Evolutionary conservation across 2,329 filamentous ascomycete species (phyloP).

Genomic region (Colletotrichum sp.): DNA sequence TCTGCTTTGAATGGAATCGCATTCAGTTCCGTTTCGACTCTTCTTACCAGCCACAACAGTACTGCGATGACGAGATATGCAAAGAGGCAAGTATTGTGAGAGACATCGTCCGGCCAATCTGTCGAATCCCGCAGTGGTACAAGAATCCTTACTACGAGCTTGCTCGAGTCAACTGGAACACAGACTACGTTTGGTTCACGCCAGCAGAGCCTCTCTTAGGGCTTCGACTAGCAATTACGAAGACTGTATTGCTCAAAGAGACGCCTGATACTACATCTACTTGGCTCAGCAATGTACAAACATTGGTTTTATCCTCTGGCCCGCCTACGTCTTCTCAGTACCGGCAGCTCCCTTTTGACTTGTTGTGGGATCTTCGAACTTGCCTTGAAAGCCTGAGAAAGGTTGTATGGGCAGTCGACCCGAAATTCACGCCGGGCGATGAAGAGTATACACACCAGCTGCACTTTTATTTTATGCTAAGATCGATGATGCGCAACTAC

Average conservation of each 20-base stretch:
- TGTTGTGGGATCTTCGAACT: neutral
- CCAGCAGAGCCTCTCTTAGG: neutral
- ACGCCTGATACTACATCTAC: neutral
- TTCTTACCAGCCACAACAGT: neutral
- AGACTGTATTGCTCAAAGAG: neutral
- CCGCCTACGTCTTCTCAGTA: neutral
- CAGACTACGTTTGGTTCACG: neutral
- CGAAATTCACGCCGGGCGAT: rapidly evolving
- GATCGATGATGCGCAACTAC: neutral
- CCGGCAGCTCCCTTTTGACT: neutral
- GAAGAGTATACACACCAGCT: neutral
- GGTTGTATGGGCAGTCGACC: neutral
- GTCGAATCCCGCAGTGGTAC: neutral
- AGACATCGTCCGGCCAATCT: neutral
- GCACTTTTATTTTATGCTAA: neutral
- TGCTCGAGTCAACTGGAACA: neutral
- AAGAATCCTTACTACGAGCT: neutral
- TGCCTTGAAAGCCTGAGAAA: neutral
- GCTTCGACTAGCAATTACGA: rapidly evolving
- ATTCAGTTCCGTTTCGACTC: neutral
- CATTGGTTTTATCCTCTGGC: neutral
- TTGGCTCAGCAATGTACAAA: neutral
- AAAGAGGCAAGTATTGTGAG: neutral
- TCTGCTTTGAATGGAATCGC: neutral
- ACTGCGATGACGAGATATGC: neutral